Conservation (phyloP, 108 stramenopile genomes). For the Epithemia pelagica region DNA sequence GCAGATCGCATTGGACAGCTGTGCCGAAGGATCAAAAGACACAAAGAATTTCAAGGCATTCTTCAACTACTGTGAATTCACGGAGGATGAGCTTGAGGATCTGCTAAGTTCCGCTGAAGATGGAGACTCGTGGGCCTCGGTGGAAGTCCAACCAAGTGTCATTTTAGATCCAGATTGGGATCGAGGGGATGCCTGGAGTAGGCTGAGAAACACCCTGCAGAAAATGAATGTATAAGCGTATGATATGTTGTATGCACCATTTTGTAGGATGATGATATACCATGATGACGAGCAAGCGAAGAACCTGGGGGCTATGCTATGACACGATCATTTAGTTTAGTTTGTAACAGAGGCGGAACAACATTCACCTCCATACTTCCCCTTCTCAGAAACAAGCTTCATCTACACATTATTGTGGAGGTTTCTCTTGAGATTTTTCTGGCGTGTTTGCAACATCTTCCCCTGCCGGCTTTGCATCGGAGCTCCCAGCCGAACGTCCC, state of each 20-base stretch:
- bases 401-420: not conserved
- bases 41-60: constrained; percentile 67
- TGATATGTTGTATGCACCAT: not conserved
- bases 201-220: constrained; percentile 43
- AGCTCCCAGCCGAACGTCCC: too few species aligned
- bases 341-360: too few species aligned
- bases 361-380: too few species aligned
- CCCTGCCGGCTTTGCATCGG: not conserved
- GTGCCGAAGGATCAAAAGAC: constrained; percentile 22
- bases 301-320: too few species aligned
- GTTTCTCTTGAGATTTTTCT: not conserved
- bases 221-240: constrained; percentile 1
- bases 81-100: constrained; percentile 65
- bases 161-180: constrained; percentile 52
- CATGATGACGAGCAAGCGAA: too few species aligned
- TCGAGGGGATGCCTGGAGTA: constrained; percentile 63
- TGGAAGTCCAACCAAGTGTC: constrained; percentile 67
- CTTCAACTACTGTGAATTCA: constrained; percentile 72
- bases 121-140: constrained; percentile 65
- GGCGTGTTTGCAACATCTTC: not conserved
- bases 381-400: too few species aligned
- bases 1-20: constrained; percentile 31
- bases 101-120: constrained; percentile 48
- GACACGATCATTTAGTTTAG: too few species aligned
- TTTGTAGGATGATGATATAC: too few species aligned